A percentile compares a stretch with the other conserved stretches of the same genome.
phyloP scores from a whole-genome alignment of 768 basidiomycete species.

The Leucocoprinus sp. region DNA sequence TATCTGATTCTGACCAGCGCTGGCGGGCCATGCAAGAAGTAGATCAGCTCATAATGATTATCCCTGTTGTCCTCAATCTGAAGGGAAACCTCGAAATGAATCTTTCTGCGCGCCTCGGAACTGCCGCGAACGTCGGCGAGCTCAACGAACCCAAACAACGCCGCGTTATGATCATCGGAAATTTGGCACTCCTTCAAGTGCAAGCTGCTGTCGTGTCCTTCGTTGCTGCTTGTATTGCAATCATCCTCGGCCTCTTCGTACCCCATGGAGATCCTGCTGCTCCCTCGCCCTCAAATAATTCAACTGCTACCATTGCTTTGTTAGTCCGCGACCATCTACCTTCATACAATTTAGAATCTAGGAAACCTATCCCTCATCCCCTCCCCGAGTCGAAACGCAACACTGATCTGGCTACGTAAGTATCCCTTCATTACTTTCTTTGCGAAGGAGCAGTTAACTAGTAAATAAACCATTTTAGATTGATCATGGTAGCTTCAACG shows the following conservation, averaged over 20 bases:
- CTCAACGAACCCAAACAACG: conserved; percentile 66
- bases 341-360: conserved; percentile 16
- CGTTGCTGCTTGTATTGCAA: conserved; percentile 71
- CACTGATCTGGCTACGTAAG: conserved; percentile 30
- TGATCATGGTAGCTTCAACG: conserved; percentile 68
- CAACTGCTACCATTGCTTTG: conserved; percentile 11
- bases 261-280: conserved; percentile 26
- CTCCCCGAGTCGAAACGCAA: conserved; percentile 18
- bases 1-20: conserved; percentile 32
- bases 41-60: conserved; percentile 94
- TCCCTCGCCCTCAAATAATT: conserved; percentile 12
- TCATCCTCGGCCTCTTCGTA: conserved; percentile 60
- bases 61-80: conserved; percentile 89
- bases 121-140: conserved; percentile 89
- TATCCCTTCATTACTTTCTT: conserved; percentile 7
- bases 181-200: conserved; percentile 81
- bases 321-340: conserved; percentile 14
- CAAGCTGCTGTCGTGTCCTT: conserved; percentile 89
- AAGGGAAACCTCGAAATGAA: conserved; percentile 99
- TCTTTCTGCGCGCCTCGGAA: conserved; percentile 89
- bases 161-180: conserved; percentile 65
- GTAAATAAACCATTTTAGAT: conserved; percentile 31
- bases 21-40: conserved; percentile 88
- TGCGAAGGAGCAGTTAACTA: not conserved
- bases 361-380: conserved; percentile 20